Percentiles rank a stretch among this genome's conserved stretches.
Evolutionary conservation across 345 rosid genomes (phyloP).

Genomic region (Firmiana major): DNA sequence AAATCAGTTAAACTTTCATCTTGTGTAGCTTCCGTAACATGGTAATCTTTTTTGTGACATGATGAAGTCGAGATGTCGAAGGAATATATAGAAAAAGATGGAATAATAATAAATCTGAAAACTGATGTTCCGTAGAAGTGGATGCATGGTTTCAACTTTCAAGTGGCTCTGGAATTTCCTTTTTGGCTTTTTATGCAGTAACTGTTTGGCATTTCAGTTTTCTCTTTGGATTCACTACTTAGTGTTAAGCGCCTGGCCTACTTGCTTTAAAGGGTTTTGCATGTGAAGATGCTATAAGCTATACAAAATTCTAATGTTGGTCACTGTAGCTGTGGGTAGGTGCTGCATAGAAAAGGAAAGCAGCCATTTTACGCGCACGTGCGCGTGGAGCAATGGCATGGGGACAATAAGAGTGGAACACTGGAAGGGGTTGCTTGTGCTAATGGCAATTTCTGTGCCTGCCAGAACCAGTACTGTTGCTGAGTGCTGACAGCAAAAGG

Average conservation of each 20-base stretch:
- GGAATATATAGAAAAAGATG: too few relatives aligned
- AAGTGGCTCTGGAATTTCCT: background rate
- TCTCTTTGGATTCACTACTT: background rate
- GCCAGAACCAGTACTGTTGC: slow-evolving; percentile 14
- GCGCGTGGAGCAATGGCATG: slow-evolving; percentile 12
- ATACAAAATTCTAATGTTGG: slow-evolving; percentile 9
- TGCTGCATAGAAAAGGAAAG: slow-evolving; percentile 21
- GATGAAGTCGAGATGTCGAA: too few relatives aligned
- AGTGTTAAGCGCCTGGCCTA: background rate
- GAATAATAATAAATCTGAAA: too few relatives aligned
- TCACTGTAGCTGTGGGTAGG: background rate
- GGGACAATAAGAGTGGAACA: slow-evolving; percentile 18
- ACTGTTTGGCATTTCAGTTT: background rate
- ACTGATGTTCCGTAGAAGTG: background rate
- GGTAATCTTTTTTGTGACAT: too few relatives aligned
- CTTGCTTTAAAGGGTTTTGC: background rate
- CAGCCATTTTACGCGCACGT: slow-evolving; percentile 27
- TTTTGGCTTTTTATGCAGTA: background rate
- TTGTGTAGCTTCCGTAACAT: too few relatives aligned
- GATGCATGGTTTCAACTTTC: background rate
- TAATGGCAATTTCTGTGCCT: slow-evolving; percentile 10
- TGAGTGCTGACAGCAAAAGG: slow-evolving; percentile 17
- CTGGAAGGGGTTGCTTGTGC: slow-evolving; percentile 26
- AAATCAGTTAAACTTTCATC: too few relatives aligned
- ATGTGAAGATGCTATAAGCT: slow-evolving; percentile 17